Percentiles rank a stretch among this genome's conserved stretches.
Conservation (phyloP, 192 early-diverging fungal genomes). For the Allomyces arbusculus region DNA sequence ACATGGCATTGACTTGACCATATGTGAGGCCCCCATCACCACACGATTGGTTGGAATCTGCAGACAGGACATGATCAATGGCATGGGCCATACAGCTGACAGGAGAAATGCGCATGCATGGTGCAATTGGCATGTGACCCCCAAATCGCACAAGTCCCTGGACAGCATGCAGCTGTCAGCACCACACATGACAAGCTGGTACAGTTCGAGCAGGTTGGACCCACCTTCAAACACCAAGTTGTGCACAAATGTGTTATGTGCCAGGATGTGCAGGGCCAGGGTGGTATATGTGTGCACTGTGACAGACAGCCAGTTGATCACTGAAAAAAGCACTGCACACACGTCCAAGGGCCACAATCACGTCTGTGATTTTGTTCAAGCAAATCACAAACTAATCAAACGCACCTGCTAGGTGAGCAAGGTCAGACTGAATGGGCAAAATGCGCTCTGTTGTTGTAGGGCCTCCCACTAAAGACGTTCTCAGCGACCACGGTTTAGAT, state of each 20-base stretch:
- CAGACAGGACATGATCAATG: neutral
- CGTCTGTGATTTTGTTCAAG: too few species aligned
- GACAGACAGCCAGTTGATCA: neutral
- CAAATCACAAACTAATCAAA: too few species aligned
- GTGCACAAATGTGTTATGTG: neutral
- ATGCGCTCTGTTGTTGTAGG: too few species aligned
- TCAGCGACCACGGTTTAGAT: too few species aligned
- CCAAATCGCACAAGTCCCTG: neutral
- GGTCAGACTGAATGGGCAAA: too few species aligned
- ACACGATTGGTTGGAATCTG: neutral
- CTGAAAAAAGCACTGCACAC: too few species aligned
- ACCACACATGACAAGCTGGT: neutral
- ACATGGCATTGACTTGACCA: too few species aligned
- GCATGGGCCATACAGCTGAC: neutral
- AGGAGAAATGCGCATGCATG: neutral
- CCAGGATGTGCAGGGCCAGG: neutral
- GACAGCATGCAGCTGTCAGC: neutral
- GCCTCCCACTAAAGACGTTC: too few species aligned
- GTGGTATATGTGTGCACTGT: too few species aligned
- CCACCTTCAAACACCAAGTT: neutral
- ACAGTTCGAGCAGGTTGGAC: neutral
- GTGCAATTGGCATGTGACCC: neutral
- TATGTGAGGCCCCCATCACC: too few species aligned
- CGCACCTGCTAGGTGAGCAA: too few species aligned
- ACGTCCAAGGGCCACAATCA: too few species aligned